Percentiles rank a stretch among this genome's conserved stretches.
phyloP scores from a whole-genome alignment of 257 asterid species.

The Leonotis leonurus region DNA sequence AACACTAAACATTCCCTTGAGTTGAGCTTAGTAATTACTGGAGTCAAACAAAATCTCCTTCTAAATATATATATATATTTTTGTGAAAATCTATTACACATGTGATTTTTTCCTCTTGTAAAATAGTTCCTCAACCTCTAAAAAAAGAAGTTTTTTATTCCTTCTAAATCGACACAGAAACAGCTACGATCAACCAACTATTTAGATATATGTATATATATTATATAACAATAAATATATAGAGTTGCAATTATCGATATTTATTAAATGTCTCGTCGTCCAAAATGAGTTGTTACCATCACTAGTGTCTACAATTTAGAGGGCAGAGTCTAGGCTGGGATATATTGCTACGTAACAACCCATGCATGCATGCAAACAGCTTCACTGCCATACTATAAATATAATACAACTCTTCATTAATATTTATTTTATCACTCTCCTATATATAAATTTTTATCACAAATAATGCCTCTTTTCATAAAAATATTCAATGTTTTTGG shows the following conservation, averaged over 20 bases:
- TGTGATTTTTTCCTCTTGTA: not conserved
- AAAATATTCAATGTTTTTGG: not conserved
- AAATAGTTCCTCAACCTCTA: not conserved
- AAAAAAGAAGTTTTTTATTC: too few species aligned
- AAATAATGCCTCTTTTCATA: not conserved
- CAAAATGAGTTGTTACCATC: constrained; percentile 43
- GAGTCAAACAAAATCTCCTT: too few species aligned
- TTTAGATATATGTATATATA: not conserved
- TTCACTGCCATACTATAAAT: constrained; percentile 28
- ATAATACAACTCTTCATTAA: too few species aligned
- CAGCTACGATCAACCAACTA: not conserved
- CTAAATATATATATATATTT: too few species aligned
- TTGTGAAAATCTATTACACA: not conserved
- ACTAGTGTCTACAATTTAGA: constrained; percentile 14
- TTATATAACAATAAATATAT: constrained; percentile 16
- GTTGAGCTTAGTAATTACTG: too few species aligned
- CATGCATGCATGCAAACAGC: too few species aligned
- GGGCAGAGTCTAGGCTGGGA: constrained; percentile 20
- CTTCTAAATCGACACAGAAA: not conserved
- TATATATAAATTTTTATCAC: too few species aligned
- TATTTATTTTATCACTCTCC: too few species aligned
- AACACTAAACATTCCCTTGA: too few species aligned
- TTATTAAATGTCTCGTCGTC: constrained; percentile 28
- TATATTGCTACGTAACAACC: constrained; percentile 45
- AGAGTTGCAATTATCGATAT: constrained; percentile 21